phyloP scores from a whole-genome alignment of 1,284 basidiomycete species.

The Moesziomyces sp. region DNA sequence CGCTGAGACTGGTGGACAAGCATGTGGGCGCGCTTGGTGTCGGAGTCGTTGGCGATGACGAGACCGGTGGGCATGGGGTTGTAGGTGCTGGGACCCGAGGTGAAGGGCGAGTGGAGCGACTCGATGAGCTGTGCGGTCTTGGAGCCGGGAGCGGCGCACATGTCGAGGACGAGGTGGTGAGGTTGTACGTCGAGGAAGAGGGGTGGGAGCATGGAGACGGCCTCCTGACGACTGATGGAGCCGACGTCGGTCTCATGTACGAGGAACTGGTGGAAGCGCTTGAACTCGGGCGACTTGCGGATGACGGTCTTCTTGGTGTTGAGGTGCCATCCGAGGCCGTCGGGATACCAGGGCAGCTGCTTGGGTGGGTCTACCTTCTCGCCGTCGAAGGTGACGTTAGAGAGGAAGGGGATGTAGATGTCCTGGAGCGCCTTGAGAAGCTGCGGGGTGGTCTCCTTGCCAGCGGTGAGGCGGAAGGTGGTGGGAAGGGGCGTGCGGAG shows the following conservation, averaged over 20 bases:
- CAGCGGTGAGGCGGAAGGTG: slow-evolving; percentile 85
- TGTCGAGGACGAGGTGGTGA: slow-evolving; percentile 76
- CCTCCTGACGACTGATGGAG: slow-evolving; percentile 95
- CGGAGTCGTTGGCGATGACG: slow-evolving; percentile 88
- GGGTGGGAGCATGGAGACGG: slow-evolving; percentile 98
- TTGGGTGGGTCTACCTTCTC: slow-evolving; percentile 77
- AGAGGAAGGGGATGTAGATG: slow-evolving; percentile 81
- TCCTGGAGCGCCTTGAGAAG: slow-evolving; percentile 61
- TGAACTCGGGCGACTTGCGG: slow-evolving; percentile 91
- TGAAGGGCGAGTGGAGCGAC: slow-evolving; percentile 75
- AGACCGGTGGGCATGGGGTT: slow-evolving; percentile 73
- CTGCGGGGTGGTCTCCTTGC: slow-evolving; percentile 60
- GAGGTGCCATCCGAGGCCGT: slow-evolving; percentile 93
- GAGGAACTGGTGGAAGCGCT: slow-evolving; percentile 93
- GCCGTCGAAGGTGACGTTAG: slow-evolving; percentile 81
- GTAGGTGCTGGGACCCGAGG: slow-evolving; percentile 56
- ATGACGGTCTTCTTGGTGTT: slow-evolving; percentile 90
- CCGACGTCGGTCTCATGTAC: slow-evolving; percentile 99
- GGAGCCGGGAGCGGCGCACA: slow-evolving; percentile 99
- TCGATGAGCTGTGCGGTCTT: slow-evolving; percentile 95
- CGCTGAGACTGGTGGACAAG: slow-evolving; percentile 97
- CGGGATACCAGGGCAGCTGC: slow-evolving; percentile 91
- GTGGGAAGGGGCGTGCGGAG: slow-evolving; percentile 84
- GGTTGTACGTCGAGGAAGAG: slow-evolving; percentile 88
- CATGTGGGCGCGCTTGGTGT: slow-evolving; percentile 93